phyloP scores from a whole-genome alignment of 495 filamentous ascomycete species.

The Penicillium cinerascens region DNA sequence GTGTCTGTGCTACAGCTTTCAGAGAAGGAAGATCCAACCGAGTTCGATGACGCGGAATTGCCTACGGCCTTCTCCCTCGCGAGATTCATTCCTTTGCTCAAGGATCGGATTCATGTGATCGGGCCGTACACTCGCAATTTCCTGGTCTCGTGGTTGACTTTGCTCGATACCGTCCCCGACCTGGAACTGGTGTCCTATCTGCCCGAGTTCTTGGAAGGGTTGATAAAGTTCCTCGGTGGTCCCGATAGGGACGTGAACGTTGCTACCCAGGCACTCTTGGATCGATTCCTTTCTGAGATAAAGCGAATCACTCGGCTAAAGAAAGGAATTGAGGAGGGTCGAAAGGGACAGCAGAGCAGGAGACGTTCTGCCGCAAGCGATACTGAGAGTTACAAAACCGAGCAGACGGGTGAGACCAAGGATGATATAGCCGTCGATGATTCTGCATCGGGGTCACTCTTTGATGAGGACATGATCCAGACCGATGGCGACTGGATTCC shows the following conservation, averaged over 20 bases:
- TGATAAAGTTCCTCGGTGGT: slow-evolving; percentile 90
- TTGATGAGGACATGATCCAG: slow-evolving; percentile 60
- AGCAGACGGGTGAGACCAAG: slow-evolving; percentile 37
- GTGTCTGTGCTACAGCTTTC: slow-evolving; percentile 73
- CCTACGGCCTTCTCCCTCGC: slow-evolving; percentile 91
- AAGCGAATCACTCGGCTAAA: slow-evolving; percentile 91
- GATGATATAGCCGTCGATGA: slow-evolving; percentile 51
- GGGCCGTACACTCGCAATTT: slow-evolving; percentile 95
- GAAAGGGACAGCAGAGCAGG: slow-evolving; percentile 63
- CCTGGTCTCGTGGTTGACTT: slow-evolving; percentile 90
- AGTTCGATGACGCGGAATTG: slow-evolving; percentile 50
- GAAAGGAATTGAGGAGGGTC: slow-evolving; percentile 85
- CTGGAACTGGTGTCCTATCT: slow-evolving; percentile 90
- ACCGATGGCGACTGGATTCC: slow-evolving; percentile 92
- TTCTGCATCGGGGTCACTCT: slow-evolving; percentile 55
- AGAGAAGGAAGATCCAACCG: slow-evolving; percentile 47
- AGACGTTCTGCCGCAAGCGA: slow-evolving; percentile 65
- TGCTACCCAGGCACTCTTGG: slow-evolving; percentile 84
- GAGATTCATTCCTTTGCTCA: slow-evolving; percentile 86
- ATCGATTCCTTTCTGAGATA: slow-evolving; percentile 89
- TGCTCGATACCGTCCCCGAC: slow-evolving; percentile 96
- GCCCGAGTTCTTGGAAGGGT: slow-evolving; percentile 84
- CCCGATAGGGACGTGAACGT: slow-evolving; percentile 90
- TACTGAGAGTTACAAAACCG: slow-evolving; percentile 53
- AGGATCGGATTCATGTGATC: slow-evolving; percentile 87